These are phyloP conservation scores for Chrysoporthe cubensis DNA, from an alignment of 2,329 filamentous ascomycete genomes.

Conservation along the genomic window DNA sequence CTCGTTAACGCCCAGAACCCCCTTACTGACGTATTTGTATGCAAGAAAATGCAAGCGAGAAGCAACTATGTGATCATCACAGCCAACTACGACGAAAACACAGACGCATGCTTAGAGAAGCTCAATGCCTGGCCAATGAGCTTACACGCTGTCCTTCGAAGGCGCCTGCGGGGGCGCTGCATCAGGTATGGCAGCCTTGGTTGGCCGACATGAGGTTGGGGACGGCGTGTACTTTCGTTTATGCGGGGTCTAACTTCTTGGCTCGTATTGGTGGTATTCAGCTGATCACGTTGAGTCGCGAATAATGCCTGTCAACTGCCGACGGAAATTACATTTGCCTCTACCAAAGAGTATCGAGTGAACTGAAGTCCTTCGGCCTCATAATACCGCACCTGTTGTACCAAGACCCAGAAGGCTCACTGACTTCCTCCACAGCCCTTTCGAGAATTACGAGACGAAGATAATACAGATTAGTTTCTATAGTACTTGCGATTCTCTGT, in stretches of 20 bases:
- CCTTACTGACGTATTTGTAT: neutral
- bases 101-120: neutral
- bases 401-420: neutral
- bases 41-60: neutral
- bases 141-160: constrained; percentile 9
- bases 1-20: neutral
- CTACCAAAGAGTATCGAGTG: neutral
- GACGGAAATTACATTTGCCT: constrained; percentile 14
- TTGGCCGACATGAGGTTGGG: constrained; percentile 9
- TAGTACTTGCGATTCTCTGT: neutral
- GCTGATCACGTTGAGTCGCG: neutral
- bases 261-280: constrained; percentile 10
- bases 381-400: neutral
- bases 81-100: neutral
- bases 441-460: neutral
- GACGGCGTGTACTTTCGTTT: neutral
- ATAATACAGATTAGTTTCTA: neutral
- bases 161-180: constrained; percentile 13
- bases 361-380: neutral
- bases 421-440: neutral
- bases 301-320: neutral
- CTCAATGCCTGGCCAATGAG: constrained; percentile 20
- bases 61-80: neutral
- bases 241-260: constrained; percentile 24
- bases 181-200: constrained; percentile 15